Conservation (phyloP, 2,329 filamentous ascomycete genomes). For the Penicillium sp. region DNA sequence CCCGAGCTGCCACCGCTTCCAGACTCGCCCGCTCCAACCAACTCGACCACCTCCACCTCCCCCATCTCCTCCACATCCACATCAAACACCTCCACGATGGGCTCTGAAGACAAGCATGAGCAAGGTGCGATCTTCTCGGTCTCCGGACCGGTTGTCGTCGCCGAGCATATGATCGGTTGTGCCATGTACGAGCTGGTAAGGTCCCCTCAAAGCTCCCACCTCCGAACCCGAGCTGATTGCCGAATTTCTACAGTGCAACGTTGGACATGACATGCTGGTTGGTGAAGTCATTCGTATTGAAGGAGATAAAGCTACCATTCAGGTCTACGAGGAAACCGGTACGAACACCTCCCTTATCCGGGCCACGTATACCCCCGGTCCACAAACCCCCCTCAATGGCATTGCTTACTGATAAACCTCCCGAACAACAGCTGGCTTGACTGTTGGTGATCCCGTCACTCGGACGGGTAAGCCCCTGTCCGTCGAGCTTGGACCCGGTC, state of each 20-base stretch:
- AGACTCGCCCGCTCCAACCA: conserved; percentile 43
- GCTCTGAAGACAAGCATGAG: conserved; percentile 52
- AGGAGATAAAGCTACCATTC: conserved; percentile 91
- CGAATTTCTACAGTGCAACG: conserved; percentile 65
- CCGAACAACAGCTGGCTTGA: conserved; percentile 70
- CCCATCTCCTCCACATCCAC: conserved; percentile 27
- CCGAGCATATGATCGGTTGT: conserved; percentile 97
- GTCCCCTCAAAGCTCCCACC: conserved; percentile 19
- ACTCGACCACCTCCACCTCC: conserved; percentile 38
- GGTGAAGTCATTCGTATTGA: conserved; percentile 99
- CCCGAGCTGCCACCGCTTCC: conserved; percentile 47
- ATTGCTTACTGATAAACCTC: conserved; percentile 7
- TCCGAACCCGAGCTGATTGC: conserved; percentile 4
- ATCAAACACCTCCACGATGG: conserved; percentile 39
- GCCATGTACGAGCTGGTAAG: conserved; percentile 98
- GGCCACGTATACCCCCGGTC: conserved; percentile 5
- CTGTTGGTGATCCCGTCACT: conserved; percentile 86
- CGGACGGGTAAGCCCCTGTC: conserved; percentile 94
- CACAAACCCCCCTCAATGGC: not conserved
- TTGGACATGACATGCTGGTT: conserved; percentile 86
- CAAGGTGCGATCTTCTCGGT: conserved; percentile 70
- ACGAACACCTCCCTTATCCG: conserved; percentile 15
- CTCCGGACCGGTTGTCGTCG: conserved; percentile 86
- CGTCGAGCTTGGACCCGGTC: conserved; percentile 91
- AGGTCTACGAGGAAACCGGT: conserved; percentile 99